These are phyloP conservation scores for Rubroshorea leprosula DNA, from an alignment of 345 rosid species.

Conservation along the genomic window DNA sequence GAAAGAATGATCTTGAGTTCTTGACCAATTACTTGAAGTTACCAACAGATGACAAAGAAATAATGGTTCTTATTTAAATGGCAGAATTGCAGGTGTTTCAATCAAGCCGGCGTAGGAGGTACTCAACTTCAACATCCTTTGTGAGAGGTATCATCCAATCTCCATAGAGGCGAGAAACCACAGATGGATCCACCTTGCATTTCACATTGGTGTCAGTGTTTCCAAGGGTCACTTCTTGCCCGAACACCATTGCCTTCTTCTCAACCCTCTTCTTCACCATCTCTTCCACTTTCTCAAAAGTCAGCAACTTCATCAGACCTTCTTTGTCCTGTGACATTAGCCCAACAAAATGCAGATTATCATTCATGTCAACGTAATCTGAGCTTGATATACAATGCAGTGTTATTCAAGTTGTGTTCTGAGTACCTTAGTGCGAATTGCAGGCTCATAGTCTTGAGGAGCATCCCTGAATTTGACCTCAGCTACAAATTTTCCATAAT, in stretches of 20 bases:
- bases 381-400: too few species aligned
- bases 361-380: too few species aligned
- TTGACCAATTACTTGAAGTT: too few species aligned
- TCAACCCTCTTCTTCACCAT: slow-evolving; percentile 74
- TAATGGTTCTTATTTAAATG: too few species aligned
- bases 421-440: slow-evolving; percentile 64
- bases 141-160: slow-evolving; percentile 91
- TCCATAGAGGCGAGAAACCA: slow-evolving; percentile 58
- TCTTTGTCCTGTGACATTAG: slow-evolving; percentile 45
- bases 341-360: background rate
- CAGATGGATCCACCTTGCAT: slow-evolving; percentile 58
- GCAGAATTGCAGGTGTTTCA: slow-evolving; percentile 17
- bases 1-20: too few species aligned
- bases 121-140: slow-evolving; percentile 67
- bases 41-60: too few species aligned
- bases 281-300: slow-evolving; percentile 63
- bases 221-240: slow-evolving; percentile 46
- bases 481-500: slow-evolving; percentile 82
- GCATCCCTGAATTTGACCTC: slow-evolving; percentile 76
- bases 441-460: slow-evolving; percentile 61
- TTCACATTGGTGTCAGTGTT: slow-evolving; percentile 16
- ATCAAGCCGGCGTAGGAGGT: slow-evolving; percentile 75
- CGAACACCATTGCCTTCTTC: slow-evolving; percentile 68
- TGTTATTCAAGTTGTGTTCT: background rate
- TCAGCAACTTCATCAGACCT: slow-evolving; percentile 64